Evolutionary conservation across 257 asterid species (phyloP).

Genomic region (Solanum gandarillasii): DNA sequence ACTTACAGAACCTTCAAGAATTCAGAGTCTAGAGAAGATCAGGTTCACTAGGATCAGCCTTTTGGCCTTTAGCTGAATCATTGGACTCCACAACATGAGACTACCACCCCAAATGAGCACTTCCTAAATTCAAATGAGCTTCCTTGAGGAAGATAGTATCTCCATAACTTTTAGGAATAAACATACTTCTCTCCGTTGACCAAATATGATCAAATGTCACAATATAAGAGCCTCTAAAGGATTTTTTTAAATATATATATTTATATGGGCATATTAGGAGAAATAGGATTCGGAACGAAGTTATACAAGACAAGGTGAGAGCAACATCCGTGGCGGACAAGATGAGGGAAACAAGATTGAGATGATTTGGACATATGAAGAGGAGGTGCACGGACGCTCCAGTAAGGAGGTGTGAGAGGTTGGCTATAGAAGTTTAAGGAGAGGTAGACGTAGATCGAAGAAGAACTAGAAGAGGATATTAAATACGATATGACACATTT

Average conservation of each 20-base stretch:
- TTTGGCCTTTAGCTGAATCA: neutral
- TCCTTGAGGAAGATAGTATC: neutral
- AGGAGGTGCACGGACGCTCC: neutral
- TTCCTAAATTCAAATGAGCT: neutral
- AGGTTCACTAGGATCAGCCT: neutral
- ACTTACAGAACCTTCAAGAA: neutral
- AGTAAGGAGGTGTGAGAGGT: neutral
- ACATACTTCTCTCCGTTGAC: neutral
- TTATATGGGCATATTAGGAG: neutral
- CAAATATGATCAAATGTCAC: neutral
- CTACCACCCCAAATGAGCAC: neutral
- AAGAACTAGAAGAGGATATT: neutral
- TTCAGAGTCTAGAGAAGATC: neutral
- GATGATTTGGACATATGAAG: neutral
- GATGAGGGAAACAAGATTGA: neutral
- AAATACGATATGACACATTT: neutral
- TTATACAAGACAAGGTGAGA: neutral
- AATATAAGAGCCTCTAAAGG: neutral
- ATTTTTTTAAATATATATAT: no score
- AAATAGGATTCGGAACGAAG: neutral
- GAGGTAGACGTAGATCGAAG: neutral
- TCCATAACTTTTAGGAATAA: neutral
- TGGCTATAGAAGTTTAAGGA: neutral
- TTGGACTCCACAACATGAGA: neutral
- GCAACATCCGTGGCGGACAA: neutral